Base-by-base conservation (phyloP, 148 eudicot genomes). In the Talinum fruticosum region DNA sequence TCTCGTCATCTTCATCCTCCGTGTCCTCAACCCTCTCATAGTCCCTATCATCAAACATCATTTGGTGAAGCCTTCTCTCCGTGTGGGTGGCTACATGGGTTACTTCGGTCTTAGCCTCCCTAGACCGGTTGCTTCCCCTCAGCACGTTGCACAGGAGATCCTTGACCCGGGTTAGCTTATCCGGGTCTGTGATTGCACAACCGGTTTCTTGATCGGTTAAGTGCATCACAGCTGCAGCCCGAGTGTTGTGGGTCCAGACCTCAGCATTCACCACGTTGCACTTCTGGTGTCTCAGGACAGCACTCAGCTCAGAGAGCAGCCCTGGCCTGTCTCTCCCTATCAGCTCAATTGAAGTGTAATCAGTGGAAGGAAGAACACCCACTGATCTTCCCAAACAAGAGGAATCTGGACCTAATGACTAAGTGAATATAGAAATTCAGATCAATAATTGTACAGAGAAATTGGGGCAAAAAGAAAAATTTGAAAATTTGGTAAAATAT, bases 181-280 rank as follows among this genome's bases (percentile, higher is more conserved):
- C 90, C 0, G 86, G 84, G 69, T 95, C 96, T 0, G 77, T 72
- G 36, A 95, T 83, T 1, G 97, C 85, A 45, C 72, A 75, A 10
- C 96, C 86, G 0, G 93, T 87, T 65, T 82, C 85, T 23, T 91
- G 93, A 69, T 93, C 97, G 2, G 97, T 92, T 33, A 95, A 91
- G 73, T 92, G 96, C 85, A 95, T 86, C 81, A 95, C 88, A 23
- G 96, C 88, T 41, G 99, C 99, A 26, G 97, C 99, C 10, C 94
- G 86, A 14, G 94, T 88, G 83, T 95, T 95, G 82, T 95, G 99
- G 34, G 99, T 95, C 99, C 99, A 95, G 24, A 95, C 91, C 87
- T 95, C 94, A 15, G 94, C 99, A 35, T 85, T 88, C 49, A 95
- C 90, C 66, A 95, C 97, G 69, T 89, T 92, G 87, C 99, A 95